Evolutionary conservation across 176 grass and related monocot species (phyloP), one percentile per base, ranked within the genome.

Genomic region (Oryza punctata): DNA sequence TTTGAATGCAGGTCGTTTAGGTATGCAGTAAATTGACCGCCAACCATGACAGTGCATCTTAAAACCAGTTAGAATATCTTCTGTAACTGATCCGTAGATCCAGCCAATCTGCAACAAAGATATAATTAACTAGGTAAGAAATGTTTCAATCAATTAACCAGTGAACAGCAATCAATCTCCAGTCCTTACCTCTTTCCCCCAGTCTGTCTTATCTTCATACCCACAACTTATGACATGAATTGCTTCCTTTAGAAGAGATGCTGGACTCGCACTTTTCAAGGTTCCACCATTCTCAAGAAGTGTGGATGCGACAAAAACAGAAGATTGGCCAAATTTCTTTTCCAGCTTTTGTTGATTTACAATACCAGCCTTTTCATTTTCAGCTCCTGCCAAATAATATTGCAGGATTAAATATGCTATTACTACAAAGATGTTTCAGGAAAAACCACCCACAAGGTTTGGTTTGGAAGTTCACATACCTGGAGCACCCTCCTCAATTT

Each of bases 31-130:
- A 64, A 91, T 91, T 33, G 89, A 91, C 9, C 89, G 82, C 89
- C 89, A 91, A 32, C 89, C 89, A 78, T 91, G 89, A 72, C 89
- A 91, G 46, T 91, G 89, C 89, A 91, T 91, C 79, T 91, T 91
- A 63, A 91, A 91, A 57, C 89, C 89, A 73, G 89, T 91, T 65
- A 91, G 87, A 63, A 91, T 91, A 88, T 91, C 89, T 91, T 91
- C 89, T 33, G 89, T 91, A 64, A 91, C 89, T 73, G 89, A 91
- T 26, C 89, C 89, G 72, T 91, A 91, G 12, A 91, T 91, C 89
- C 89, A 91, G 28, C 89, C 89, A 91, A 91, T 84, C 90, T 91
- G 82, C 40, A 88, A 46, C 43, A 38, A 40, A 54, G n/a, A 61
- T 24, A 61, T 24, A 9, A 61, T 61, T 61, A 61, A 61, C 57